Evolutionary conservation across 1,284 basidiomycete species (phyloP), one percentile per base, ranked within the genome.

Genomic region (Apiotrichum siamense): DNA sequence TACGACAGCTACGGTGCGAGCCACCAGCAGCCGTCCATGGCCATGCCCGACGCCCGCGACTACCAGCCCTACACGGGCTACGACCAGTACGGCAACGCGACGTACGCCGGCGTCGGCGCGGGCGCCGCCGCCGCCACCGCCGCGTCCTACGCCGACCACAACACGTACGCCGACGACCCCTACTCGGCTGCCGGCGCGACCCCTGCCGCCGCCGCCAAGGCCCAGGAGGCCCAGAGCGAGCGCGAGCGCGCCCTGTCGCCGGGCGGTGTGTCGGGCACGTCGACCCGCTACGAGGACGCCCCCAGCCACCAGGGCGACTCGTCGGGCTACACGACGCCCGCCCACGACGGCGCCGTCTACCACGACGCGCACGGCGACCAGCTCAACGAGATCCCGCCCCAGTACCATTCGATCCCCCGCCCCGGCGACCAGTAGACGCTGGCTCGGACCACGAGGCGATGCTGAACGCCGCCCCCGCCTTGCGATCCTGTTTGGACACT

Each of bases 1-100:
- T 41, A 50, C 45, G 44, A 27, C 33, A n/a, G 18, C 24, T 17
- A 46, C 21, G 44, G 25, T 6, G 35, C 41, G 38, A 50, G 55
- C 33, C 51, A 60, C 20, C 15, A 33, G 24, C 50, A 51, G 49
- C 44, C 50, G 27, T 56, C 61, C 20, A 65, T 69, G 62, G 52
- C 58, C 31, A 70, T 72, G 67, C 70, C 70, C 20, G 70, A 72
- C 46, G 64, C 67, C 9, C 49, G 63, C 25, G 52, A 70, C 50
- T 70, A 70, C 61, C 32, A 33, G 44, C 47, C 47, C 15, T 46
- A 50, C 23, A 27, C 43, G 29, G 53, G 39, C 23, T 52, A 53
- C 24, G 56, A 54, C 35, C 35, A 44, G 33, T 51, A 49, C 17
- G 59, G 57, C 27, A 12, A 26, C 17, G 21, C 56, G 38, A 60